Base-by-base conservation (phyloP, 2,329 filamentous ascomycete genomes). In the Exophiala dermatitidis region DNA sequence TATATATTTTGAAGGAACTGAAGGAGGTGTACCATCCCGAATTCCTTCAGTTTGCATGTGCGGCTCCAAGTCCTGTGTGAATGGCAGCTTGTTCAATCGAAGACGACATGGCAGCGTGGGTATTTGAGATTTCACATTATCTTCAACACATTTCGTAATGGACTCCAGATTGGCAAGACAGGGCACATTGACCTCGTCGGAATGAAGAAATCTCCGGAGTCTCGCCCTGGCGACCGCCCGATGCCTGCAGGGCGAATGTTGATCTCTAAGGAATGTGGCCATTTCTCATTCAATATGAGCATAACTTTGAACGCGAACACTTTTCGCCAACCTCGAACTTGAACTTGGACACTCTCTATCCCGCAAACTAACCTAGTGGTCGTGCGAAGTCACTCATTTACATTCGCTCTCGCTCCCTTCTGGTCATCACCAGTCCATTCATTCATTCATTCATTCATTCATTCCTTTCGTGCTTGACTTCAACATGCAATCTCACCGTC, bases 331-430 rank as follows among this genome's bases (percentile, higher is more conserved):
- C 38, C 19, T 41, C 38, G 5, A 3, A 5, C 4, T 5, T 28
- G 19, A 19, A 19, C 19, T 19, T 19, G 19, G 19, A 19, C 28
- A n/a, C 38, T 41, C 6, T 5, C 4, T 41, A 26, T 28, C 3
- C 19, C 5, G 12, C 38, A 26, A 28, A 5, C 10, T 41, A 6
- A 5, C 28, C 38, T 43, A 54, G 50, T 54, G 37, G 55, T 50
- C 53, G 6, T 19, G 19, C 19, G 19, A 28, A 56, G 53, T 56
- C 56, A 43, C 40, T 58, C 56, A 6, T 58, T 58, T 28, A 9
- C 28, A 10, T 41, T 41, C 4, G 4, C 12, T 26, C 3, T 41
- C 19, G n/a, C 4, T 26, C 19, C 19, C 19, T 19, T 19, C 19
- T 19, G 19, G 19, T 19, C 19, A 19, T 19, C 19, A 19, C 19